Percentiles rank a stretch among this genome's conserved stretches.
phyloP scores from a whole-genome alignment of 345 rosid species.

The Balakata baccata region DNA sequence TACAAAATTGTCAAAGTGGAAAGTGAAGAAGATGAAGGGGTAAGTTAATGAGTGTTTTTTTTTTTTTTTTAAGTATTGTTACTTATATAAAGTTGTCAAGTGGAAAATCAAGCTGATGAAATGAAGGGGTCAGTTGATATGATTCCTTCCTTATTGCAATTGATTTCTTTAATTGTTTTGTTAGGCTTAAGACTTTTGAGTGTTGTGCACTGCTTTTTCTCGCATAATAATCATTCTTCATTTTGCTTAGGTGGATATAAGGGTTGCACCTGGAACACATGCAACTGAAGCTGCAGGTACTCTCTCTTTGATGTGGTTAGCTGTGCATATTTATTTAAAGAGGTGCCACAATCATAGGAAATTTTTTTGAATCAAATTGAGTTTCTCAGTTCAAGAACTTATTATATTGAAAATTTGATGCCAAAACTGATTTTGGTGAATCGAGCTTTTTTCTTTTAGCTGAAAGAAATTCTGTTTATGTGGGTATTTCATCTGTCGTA shows the following conservation, averaged over 20 bases:
- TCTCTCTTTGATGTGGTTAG: background rate
- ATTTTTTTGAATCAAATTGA: background rate
- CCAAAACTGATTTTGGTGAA: no score
- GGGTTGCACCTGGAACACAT: slow-evolving; percentile 92
- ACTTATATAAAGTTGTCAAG: no score
- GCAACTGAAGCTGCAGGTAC: slow-evolving; percentile 90
- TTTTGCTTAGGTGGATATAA: slow-evolving; percentile 69
- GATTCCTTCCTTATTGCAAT: background rate
- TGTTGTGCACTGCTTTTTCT: background rate
- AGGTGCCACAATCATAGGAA: background rate
- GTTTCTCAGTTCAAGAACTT: no score
- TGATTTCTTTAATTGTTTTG: background rate
- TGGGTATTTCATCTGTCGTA: no score
- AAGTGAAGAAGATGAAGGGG: no score
- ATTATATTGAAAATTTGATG: no score
- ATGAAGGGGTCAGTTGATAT: no score
- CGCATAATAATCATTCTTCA: slow-evolving; percentile 2
- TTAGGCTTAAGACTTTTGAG: background rate
- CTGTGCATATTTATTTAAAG: background rate
- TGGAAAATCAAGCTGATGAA: background rate
- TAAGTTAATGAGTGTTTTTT: no score
- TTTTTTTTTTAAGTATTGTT: no score
- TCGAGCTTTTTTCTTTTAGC: no score
- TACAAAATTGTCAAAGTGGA: no score
- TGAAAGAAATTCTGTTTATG: no score